Percentiles rank a stretch among this genome's conserved stretches.
phyloP scores from a whole-genome alignment of 257 asterid species.

The Cinchona pubescens region DNA sequence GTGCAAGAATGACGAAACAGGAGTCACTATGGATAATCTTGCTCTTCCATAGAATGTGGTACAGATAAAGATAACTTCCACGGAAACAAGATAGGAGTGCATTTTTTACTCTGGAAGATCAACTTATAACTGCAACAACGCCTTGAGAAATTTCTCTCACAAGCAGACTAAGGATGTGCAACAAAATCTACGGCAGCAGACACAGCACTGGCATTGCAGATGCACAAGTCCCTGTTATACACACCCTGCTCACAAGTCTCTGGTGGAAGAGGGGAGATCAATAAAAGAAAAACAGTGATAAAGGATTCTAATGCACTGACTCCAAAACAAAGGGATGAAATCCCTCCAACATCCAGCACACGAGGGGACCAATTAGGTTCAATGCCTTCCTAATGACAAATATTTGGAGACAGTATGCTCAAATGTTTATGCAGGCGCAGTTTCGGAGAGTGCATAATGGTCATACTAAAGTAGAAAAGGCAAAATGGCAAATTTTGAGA shows the following conservation, averaged over 20 bases:
- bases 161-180: too few relatives aligned
- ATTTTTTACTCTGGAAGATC: neutral
- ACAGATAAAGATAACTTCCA: neutral
- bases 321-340: neutral
- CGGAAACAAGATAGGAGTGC: too few relatives aligned
- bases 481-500: too few relatives aligned
- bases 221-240: neutral
- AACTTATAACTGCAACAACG: neutral
- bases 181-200: neutral
- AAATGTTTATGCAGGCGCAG: neutral
- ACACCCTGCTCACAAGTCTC: neutral
- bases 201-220: neutral
- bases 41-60: neutral
- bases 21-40: neutral
- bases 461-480: neutral
- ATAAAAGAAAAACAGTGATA: neutral
- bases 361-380: neutral
- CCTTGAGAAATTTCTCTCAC: neutral
- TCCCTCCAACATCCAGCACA: too few relatives aligned
- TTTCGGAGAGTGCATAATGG: neutral
- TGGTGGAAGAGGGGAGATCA: neutral
- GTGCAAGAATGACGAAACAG: neutral
- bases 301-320: too few relatives aligned
- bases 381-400: neutral
- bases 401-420: neutral